phyloP scores from a whole-genome alignment of 78 protist genomes.

The Dictyostelium firmibasis region DNA sequence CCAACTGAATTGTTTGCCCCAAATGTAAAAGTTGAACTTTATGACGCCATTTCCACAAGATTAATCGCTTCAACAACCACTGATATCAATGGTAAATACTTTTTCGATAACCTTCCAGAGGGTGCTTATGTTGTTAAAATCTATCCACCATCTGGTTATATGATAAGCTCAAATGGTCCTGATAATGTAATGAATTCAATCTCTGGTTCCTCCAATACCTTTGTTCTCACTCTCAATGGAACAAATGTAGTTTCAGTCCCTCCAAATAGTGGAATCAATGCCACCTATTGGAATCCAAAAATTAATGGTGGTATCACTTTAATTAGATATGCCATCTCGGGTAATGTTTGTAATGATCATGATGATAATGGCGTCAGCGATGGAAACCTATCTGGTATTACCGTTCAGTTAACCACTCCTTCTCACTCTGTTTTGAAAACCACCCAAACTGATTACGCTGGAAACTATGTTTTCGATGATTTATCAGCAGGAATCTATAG shows the following conservation, averaged over 20 bases:
- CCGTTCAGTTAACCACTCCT: background rate
- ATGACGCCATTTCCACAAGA: background rate
- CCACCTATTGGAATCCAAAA: slow-evolving; percentile 35
- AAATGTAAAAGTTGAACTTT: background rate
- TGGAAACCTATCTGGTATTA: slow-evolving; percentile 2
- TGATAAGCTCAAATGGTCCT: background rate
- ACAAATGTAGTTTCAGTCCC: background rate
- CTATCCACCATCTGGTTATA: background rate
- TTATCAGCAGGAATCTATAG: background rate
- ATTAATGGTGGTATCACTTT: slow-evolving; percentile 3
- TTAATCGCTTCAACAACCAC: background rate
- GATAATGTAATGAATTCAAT: background rate
- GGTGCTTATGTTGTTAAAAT: slow-evolving; percentile 16
- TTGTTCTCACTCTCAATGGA: background rate
- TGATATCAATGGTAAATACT: slow-evolving; percentile 17
- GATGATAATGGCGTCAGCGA: slow-evolving; percentile 34
- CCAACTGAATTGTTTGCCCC: background rate
- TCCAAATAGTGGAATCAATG: background rate
- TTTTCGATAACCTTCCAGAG: slow-evolving; percentile 8
- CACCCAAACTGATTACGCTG: background rate
- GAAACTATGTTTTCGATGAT: slow-evolving; percentile 17
- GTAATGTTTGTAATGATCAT: slow-evolving; percentile 12
- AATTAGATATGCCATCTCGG: background rate
- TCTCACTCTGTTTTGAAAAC: background rate
- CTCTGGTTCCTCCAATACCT: background rate